These are phyloP conservation scores for Diplodia intermedia DNA, from an alignment of 2,329 filamentous ascomycete species.

Conservation along the genomic window DNA sequence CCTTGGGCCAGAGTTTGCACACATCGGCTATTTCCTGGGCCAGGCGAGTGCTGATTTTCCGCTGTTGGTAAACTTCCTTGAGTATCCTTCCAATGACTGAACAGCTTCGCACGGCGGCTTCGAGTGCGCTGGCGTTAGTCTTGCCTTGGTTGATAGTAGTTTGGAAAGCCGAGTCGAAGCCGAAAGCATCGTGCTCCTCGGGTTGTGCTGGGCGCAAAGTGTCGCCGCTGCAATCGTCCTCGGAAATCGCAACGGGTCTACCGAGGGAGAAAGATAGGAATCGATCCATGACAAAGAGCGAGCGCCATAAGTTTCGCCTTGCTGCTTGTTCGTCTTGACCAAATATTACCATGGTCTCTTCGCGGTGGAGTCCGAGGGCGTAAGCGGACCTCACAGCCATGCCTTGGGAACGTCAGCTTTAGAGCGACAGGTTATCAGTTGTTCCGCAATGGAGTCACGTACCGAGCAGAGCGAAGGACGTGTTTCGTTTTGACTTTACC, in stretches of 20 bases:
- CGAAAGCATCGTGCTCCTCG: constrained; percentile 39
- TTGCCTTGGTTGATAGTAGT: constrained; percentile 41
- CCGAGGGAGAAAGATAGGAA: constrained; percentile 69
- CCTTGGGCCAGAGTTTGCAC: constrained; percentile 60
- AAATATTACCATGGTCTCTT: constrained; percentile 65
- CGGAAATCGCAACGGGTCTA: constrained; percentile 66
- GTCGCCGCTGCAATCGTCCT: constrained; percentile 66
- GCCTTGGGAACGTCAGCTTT: constrained; percentile 48
- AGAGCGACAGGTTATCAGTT: not conserved
- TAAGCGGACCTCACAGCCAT: constrained; percentile 70
- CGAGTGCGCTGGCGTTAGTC: constrained; percentile 54
- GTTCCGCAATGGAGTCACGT: constrained; percentile 34
- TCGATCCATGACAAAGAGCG: constrained; percentile 69
- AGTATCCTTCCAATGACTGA: constrained; percentile 65
- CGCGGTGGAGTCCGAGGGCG: constrained; percentile 67
- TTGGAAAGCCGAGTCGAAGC: constrained; percentile 39
- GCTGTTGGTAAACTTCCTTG: constrained; percentile 65
- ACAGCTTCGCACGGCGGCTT: constrained; percentile 64
- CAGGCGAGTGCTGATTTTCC: constrained; percentile 64
- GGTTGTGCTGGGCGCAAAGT: constrained; percentile 44
- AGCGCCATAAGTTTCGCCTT: constrained; percentile 68
- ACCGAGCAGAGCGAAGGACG: constrained; percentile 68
- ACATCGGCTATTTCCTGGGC: constrained; percentile 64
- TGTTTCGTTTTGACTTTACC: constrained; percentile 66
- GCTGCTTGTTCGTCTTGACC: constrained; percentile 54